Conservation (phyloP, 2,329 filamentous ascomycete genomes). For the Sordariomycetes sp. region DNA sequence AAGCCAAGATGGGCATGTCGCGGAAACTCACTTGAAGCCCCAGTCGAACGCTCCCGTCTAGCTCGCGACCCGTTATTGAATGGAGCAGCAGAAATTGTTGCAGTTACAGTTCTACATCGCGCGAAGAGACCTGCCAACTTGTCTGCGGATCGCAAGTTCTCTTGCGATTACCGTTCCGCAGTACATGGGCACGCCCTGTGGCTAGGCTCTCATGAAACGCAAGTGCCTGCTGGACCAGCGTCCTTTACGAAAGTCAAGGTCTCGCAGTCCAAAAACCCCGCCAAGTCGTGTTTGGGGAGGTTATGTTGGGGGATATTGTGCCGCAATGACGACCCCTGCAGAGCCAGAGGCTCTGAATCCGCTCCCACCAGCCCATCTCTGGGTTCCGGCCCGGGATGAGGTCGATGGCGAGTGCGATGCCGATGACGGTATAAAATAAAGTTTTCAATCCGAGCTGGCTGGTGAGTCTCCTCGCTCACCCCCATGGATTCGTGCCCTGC, state of each 20-base stretch:
- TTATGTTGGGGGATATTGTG: constrained; percentile 1
- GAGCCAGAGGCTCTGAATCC: constrained; percentile 1
- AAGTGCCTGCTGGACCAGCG: no score
- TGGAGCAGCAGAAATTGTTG: neutral
- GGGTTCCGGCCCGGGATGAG: neutral
- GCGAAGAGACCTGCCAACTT: neutral
- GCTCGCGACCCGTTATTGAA: neutral
- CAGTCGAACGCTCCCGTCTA: no score
- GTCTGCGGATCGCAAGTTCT: no score
- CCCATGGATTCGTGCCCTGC: neutral
- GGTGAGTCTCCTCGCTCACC: constrained; percentile 5
- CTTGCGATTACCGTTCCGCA: no score
- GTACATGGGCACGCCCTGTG: no score
- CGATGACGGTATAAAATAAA: constrained; percentile 23
- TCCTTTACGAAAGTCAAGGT: neutral
- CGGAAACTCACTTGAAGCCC: neutral
- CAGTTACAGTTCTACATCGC: neutral
- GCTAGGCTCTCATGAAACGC: no score
- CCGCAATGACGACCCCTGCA: constrained; percentile 3
- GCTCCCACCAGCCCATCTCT: neutral
- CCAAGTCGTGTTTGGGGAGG: neutral
- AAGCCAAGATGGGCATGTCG: neutral
- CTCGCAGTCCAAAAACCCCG: neutral
- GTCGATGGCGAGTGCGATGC: neutral
- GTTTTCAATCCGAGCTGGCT: constrained; percentile 45